phyloP scores from a whole-genome alignment of 768 basidiomycete genomes.

The Mycena filopes region DNA sequence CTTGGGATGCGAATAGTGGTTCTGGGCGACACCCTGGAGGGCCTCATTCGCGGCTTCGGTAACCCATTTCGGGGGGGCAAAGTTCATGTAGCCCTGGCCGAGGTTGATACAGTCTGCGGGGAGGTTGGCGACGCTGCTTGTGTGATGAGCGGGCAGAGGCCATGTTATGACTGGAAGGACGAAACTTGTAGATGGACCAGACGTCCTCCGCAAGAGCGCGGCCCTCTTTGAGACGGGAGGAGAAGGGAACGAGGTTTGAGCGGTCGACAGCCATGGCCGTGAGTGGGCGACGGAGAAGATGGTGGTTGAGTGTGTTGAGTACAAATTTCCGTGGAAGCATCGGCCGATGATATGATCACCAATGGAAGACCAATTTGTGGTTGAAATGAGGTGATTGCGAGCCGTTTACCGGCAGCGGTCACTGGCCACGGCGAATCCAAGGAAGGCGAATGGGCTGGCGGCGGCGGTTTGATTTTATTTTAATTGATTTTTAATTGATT shows the following conservation, averaged over 20 bases:
- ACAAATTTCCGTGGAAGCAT: constrained; percentile 20
- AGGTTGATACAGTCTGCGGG: constrained; percentile 95
- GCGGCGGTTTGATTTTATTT: no score
- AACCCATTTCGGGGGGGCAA: constrained; percentile 85
- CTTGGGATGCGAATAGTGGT: constrained; percentile 93
- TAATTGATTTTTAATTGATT: no score
- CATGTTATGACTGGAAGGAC: constrained; percentile 17
- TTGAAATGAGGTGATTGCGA: constrained; percentile 2
- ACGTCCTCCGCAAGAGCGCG: constrained; percentile 86
- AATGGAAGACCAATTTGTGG: background rate
- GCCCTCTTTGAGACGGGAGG: constrained; percentile 78
- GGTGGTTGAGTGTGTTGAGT: constrained; percentile 4
- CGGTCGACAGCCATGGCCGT: constrained; percentile 47
- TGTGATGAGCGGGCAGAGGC: constrained; percentile 18
- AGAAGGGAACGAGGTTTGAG: constrained; percentile 69
- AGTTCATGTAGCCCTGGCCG: constrained; percentile 96
- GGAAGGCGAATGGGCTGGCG: no score
- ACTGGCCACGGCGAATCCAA: no score
- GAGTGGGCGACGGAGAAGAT: constrained; percentile 17
- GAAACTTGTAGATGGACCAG: constrained; percentile 89
- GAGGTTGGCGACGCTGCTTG: constrained; percentile 80
- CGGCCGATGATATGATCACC: background rate
- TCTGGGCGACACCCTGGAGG: constrained; percentile 66
- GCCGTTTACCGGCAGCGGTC: no score
- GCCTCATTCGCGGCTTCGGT: constrained; percentile 78